Evolutionary conservation across 306 rosid genomes (phyloP).

Genomic region (Dryas drummondii): DNA sequence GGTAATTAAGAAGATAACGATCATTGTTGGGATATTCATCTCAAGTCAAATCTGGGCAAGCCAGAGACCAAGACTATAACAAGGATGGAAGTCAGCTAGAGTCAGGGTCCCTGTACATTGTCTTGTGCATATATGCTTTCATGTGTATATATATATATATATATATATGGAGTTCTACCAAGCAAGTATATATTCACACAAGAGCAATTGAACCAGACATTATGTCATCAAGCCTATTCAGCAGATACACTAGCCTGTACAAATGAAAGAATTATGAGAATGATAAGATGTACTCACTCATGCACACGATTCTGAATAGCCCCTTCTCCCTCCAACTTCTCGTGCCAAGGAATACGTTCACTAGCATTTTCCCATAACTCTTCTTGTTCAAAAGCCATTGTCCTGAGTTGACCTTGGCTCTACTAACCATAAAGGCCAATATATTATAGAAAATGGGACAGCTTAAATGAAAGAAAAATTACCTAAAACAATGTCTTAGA

Average conservation of each 20-base stretch:
- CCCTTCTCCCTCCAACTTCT: conserved; percentile 85
- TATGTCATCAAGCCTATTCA: conserved; percentile 1
- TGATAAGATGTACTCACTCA: conserved; percentile 57
- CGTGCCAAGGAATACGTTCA: conserved; percentile 94
- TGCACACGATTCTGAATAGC: conserved; percentile 86
- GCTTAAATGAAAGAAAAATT: conserved; percentile 10
- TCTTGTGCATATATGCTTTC: neutral
- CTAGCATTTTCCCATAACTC: conserved; percentile 84
- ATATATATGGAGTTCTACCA: neutral
- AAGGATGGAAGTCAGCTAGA: conserved; percentile 1
- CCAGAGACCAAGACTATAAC: neutral
- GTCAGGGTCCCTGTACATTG: neutral
- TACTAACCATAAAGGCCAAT: conserved; percentile 43
- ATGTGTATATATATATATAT: neutral
- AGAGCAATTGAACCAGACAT: neutral
- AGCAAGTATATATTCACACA: neutral
- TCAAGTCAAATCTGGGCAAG: neutral
- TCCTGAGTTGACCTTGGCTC: conserved; percentile 75
- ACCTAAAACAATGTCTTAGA: neutral
- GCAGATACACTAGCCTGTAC: conserved; percentile 12
- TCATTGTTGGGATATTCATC: neutral
- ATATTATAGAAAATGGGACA: conserved; percentile 27
- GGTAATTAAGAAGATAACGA: neutral
- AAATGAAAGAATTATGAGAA: conserved; percentile 10
- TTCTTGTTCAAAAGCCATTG: conserved; percentile 88